phyloP scores from a whole-genome alignment of 2,329 filamentous ascomycete genomes.

The Waltergamsia citrina region DNA sequence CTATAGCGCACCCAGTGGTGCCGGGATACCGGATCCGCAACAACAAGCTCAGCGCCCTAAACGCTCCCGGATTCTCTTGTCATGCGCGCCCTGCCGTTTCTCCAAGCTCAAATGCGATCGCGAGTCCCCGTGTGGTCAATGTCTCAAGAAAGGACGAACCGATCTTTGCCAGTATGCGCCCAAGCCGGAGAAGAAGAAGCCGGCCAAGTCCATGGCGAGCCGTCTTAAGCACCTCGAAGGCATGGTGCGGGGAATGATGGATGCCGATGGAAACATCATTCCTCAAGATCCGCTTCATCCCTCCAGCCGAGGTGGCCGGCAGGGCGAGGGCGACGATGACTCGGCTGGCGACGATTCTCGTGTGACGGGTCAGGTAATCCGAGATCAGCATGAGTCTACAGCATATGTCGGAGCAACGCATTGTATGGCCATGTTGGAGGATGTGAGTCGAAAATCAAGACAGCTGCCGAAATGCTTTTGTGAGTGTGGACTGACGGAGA shows the following conservation, averaged over 20 bases:
- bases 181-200: conserved; percentile 4
- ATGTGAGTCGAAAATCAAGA: conserved; percentile 29
- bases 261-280: conserved; percentile 2
- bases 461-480: not conserved
- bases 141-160: conserved; percentile 3
- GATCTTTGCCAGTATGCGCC: conserved; percentile 8
- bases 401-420: conserved; percentile 51
- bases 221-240: conserved; percentile 14
- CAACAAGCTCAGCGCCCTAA: too few relatives aligned
- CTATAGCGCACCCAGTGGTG: too few relatives aligned
- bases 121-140: conserved; percentile 9
- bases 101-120: conserved; percentile 51
- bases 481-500: conserved; percentile 6
- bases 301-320: conserved; percentile 25
- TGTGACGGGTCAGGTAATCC: conserved; percentile 8
- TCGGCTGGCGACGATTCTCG: too few relatives aligned
- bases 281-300: too few relatives aligned
- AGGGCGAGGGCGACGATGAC: too few relatives aligned
- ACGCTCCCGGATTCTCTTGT: conserved; percentile 39
- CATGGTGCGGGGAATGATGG: conserved; percentile 9
- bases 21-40: too few relatives aligned
- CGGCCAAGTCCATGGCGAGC: conserved; percentile 3
- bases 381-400: conserved; percentile 32
- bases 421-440: conserved; percentile 50
- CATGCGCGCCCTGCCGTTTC: conserved; percentile 39